These are phyloP conservation scores for Amylostereum chailletii DNA, from an alignment of 1,284 basidiomycete species.

Conservation along the genomic window DNA sequence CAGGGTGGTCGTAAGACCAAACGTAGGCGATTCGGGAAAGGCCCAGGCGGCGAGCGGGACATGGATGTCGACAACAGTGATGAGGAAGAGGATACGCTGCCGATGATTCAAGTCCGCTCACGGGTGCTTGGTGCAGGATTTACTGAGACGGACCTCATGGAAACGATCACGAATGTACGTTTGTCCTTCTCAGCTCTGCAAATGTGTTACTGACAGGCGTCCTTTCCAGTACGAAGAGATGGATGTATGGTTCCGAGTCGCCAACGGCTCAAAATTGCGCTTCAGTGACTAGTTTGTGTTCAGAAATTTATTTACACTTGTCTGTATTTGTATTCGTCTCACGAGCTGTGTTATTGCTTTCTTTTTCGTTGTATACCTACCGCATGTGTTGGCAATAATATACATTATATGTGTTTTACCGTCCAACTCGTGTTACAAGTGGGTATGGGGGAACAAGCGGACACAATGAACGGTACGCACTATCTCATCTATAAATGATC, in stretches of 20 bases:
- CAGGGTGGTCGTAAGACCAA: slow-evolving; percentile 24
- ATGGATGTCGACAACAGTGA: slow-evolving; percentile 42
- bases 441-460: neutral
- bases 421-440: neutral
- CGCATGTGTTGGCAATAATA: no score
- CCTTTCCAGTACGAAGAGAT: slow-evolving; percentile 70
- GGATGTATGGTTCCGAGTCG: slow-evolving; percentile 67
- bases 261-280: slow-evolving; percentile 68
- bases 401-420: no score
- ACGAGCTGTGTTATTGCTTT: no score
- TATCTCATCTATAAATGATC: slow-evolving; percentile 36
- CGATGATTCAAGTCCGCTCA: slow-evolving; percentile 78
- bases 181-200: neutral
- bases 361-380: no score
- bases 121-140: slow-evolving; percentile 81
- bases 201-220: slow-evolving; percentile 8
- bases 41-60: slow-evolving; percentile 59
- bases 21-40: slow-evolving; percentile 49
- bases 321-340: neutral
- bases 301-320: neutral
- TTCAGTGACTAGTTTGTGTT: slow-evolving; percentile 28
- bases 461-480: neutral
- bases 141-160: slow-evolving; percentile 84
- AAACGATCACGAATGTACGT: slow-evolving; percentile 71
- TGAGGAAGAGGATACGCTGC: slow-evolving; percentile 60